Evolutionary conservation across 257 asterid species (phyloP).

Genomic region (Solanum tarapatanum): DNA sequence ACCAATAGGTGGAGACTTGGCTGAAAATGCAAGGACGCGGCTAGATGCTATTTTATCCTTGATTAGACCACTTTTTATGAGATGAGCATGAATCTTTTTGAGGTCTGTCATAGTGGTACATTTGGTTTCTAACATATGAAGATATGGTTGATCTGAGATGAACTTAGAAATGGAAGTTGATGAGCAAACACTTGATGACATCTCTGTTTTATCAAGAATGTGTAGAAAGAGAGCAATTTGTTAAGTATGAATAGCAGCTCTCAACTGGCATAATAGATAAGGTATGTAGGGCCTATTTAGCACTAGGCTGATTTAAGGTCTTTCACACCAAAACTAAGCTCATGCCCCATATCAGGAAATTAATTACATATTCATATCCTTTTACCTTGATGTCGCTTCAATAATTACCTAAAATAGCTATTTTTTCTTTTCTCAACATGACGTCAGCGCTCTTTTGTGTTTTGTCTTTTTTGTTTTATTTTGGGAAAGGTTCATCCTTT

Average conservation of each 20-base stretch:
- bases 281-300: background rate
- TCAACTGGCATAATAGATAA: background rate
- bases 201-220: conserved; percentile 6
- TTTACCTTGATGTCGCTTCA: no score
- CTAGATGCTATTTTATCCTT: conserved; percentile 46
- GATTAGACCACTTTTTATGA: conserved; percentile 59
- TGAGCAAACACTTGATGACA: conserved; percentile 61
- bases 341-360: background rate
- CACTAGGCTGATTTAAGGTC: no score
- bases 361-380: no score
- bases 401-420: no score
- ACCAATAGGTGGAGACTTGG: conserved; percentile 24
- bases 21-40: conserved; percentile 42
- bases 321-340: no score
- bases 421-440: no score
- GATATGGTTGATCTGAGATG: conserved; percentile 58
- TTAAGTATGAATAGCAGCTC: background rate
- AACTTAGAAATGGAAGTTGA: conserved; percentile 65
- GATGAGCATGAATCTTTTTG: conserved; percentile 46
- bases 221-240: background rate
- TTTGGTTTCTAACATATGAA: conserved; percentile 46
- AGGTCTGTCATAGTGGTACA: conserved; percentile 48
- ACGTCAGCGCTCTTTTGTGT: no score
- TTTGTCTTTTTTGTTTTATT: no score
- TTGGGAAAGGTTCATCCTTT: no score